Evolutionary conservation across 129 eudicot genomes (phyloP).

Genomic region (Smallanthus sonchifolius): DNA sequence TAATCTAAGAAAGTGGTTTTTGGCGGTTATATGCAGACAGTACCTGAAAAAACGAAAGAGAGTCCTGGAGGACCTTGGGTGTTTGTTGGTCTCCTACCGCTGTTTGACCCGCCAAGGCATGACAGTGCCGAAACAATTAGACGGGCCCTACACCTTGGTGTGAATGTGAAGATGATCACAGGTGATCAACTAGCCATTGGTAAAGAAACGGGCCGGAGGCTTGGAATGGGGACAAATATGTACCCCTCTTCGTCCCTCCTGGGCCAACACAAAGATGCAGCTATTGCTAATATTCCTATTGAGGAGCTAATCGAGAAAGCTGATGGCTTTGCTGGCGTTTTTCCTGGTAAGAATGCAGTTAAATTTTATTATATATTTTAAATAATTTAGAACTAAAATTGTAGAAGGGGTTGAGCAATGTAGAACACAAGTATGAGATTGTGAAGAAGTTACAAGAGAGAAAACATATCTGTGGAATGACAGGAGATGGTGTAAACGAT

Average conservation of each 20-base stretch:
- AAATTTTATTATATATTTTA: not conserved
- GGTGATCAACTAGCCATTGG: slow-evolving; percentile 92
- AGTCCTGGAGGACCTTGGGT: slow-evolving; percentile 72
- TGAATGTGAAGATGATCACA: slow-evolving; percentile 91
- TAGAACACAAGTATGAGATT: slow-evolving; percentile 91
- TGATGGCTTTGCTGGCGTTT: slow-evolving; percentile 93
- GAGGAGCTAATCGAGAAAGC: slow-evolving; percentile 89
- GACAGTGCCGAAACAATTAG: slow-evolving; percentile 86
- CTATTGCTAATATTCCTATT: slow-evolving; percentile 60
- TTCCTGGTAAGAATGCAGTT: slow-evolving; percentile 54
- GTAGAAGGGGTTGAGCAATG: slow-evolving; percentile 15
- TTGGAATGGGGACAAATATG: slow-evolving; percentile 94
- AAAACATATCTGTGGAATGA: slow-evolving; percentile 86
- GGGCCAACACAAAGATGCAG: slow-evolving; percentile 70
- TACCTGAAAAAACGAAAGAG: slow-evolving; percentile 78
- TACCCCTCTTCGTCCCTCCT: slow-evolving; percentile 89
- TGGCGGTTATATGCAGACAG: slow-evolving; percentile 33
- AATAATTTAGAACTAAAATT: not conserved
- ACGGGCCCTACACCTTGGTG: slow-evolving; percentile 82
- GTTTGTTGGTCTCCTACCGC: slow-evolving; percentile 75
- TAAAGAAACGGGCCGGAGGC: slow-evolving; percentile 86
- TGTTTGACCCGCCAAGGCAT: slow-evolving; percentile 91
- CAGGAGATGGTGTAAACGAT: slow-evolving; percentile 93
- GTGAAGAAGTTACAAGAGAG: slow-evolving; percentile 83
- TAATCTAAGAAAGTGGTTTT: not conserved